Percentiles rank a stretch among this genome's conserved stretches.
These are phyloP conservation scores for Zarea fungicola DNA, from an alignment of 2,329 filamentous ascomycete species.

Conservation along the genomic window DNA sequence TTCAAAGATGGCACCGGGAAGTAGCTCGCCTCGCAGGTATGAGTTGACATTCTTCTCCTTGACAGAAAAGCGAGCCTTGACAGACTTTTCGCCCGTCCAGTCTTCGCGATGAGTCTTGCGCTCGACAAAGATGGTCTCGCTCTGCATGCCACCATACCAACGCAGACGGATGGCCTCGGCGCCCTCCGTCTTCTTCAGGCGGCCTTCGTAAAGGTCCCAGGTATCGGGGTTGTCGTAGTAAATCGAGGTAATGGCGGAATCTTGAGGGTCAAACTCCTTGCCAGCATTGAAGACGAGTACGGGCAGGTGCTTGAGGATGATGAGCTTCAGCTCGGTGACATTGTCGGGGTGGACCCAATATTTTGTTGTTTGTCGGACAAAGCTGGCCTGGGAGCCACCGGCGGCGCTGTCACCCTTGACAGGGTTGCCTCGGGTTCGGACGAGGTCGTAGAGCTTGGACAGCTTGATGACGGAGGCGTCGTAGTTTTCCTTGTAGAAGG, in stretches of 20 bases:
- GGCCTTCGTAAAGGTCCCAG: constrained; percentile 91
- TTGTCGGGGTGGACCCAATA: constrained; percentile 99
- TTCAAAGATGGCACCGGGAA: constrained; percentile 85
- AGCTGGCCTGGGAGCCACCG: constrained; percentile 88
- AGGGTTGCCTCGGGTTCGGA: constrained; percentile 87
- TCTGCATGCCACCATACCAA: constrained; percentile 97
- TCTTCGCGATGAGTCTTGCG: constrained; percentile 97
- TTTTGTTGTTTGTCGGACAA: constrained; percentile 95
- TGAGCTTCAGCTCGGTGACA: constrained; percentile 95
- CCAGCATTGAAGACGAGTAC: constrained; percentile 95
- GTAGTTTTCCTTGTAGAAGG: constrained; percentile 99
- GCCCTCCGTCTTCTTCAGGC: constrained; percentile 95
- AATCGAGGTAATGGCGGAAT: constrained; percentile 94
- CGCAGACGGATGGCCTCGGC: constrained; percentile 92
- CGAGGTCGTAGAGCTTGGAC: constrained; percentile 90
- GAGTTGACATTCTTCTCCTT: constrained; percentile 98
- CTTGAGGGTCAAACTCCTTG: constrained; percentile 89
- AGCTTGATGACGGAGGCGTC: constrained; percentile 92
- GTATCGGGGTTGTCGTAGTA: constrained; percentile 95
- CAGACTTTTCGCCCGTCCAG: constrained; percentile 98
- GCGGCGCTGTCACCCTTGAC: constrained; percentile 88
- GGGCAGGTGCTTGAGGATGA: constrained; percentile 94
- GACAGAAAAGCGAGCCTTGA: constrained; percentile 90
- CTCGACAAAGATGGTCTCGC: constrained; percentile 92
- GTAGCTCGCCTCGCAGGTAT: constrained; percentile 78